Percentiles rank a stretch among this genome's conserved stretches.
phyloP scores from a whole-genome alignment of 805 yeast genomes.

The Lipomyces lipofer region DNA sequence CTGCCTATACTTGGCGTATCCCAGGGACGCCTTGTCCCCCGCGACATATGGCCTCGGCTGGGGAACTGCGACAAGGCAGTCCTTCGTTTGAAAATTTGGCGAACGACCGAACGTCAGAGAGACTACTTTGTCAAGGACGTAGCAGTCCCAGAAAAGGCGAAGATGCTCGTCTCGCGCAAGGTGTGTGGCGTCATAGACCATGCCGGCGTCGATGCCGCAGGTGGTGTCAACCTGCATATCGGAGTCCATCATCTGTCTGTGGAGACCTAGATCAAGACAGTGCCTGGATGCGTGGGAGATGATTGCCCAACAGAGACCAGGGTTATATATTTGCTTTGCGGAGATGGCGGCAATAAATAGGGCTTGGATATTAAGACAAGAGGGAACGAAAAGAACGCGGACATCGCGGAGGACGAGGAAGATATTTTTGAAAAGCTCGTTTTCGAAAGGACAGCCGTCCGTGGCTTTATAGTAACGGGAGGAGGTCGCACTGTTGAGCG shows the following conservation, averaged over 20 bases:
- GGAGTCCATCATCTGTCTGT: neutral
- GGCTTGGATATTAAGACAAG: slow-evolving; percentile 22
- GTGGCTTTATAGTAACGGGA: neutral
- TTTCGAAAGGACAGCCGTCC: slow-evolving; percentile 17
- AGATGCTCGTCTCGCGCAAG: slow-evolving; percentile 16
- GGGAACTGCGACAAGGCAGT: slow-evolving; percentile 14
- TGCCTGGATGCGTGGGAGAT: slow-evolving; percentile 25
- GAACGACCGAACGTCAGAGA: slow-evolving; percentile 27
- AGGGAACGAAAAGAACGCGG: slow-evolving; percentile 20
- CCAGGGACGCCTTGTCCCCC: slow-evolving; percentile 12
- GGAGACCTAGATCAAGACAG: slow-evolving; percentile 23
- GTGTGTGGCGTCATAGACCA: slow-evolving; percentile 9
- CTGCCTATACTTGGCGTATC: slow-evolving; percentile 20
- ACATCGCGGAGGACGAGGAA: slow-evolving; percentile 20
- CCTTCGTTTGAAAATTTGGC: slow-evolving; percentile 23
- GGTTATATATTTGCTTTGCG: slow-evolving; percentile 25
- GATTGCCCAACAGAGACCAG: slow-evolving; percentile 28
- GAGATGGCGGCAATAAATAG: slow-evolving; percentile 22
- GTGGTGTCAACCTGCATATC: neutral
- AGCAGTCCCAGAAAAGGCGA: slow-evolving; percentile 26
- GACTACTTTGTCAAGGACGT: slow-evolving; percentile 18
- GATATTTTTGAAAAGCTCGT: slow-evolving; percentile 16
- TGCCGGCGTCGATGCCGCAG: slow-evolving; percentile 19
- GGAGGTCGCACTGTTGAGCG: slow-evolving; percentile 3
- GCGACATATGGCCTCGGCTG: slow-evolving; percentile 9